A percentile compares a stretch with the other conserved stretches of the same genome.
phyloP scores from a whole-genome alignment of 768 basidiomycete genomes.

The Saitozyma podzolica region DNA sequence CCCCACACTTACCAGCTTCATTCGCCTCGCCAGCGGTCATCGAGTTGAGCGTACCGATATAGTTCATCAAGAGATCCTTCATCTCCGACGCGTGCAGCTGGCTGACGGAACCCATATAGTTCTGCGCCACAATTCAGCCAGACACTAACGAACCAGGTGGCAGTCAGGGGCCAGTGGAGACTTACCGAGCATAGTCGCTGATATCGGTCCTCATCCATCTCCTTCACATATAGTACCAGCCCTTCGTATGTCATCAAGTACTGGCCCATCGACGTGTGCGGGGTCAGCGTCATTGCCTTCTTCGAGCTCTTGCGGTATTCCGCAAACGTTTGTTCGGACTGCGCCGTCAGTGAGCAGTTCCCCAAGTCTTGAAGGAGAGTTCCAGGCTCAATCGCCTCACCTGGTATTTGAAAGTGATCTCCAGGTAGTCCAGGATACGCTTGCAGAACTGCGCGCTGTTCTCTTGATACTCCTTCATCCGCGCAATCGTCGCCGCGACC shows the following conservation, averaged over 20 bases:
- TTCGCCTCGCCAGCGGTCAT: slow-evolving; percentile 66
- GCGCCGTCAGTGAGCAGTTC: neutral
- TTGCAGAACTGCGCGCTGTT: slow-evolving; percentile 93
- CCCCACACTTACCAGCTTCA: slow-evolving; percentile 63
- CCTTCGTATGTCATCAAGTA: slow-evolving; percentile 87
- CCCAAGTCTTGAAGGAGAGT: neutral
- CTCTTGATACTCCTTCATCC: slow-evolving; percentile 83
- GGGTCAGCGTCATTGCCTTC: slow-evolving; percentile 56
- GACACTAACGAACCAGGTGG: neutral
- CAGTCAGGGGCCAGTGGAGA: slow-evolving; percentile 16
- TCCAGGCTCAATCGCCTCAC: slow-evolving; percentile 52
- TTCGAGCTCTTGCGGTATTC: slow-evolving; percentile 31
- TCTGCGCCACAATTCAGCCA: slow-evolving; percentile 56
- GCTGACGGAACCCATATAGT: slow-evolving; percentile 84
- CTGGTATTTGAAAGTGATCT: slow-evolving; percentile 89
- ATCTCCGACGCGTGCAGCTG: slow-evolving; percentile 79
- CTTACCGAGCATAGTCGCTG: slow-evolving; percentile 85
- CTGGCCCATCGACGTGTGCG: slow-evolving; percentile 72
- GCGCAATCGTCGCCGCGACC: slow-evolving; percentile 96
- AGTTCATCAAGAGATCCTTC: slow-evolving; percentile 66
- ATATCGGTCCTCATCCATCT: slow-evolving; percentile 90
- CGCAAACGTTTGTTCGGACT: slow-evolving; percentile 52
- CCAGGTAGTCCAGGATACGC: slow-evolving; percentile 80
- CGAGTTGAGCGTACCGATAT: slow-evolving; percentile 65
- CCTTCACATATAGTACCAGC: slow-evolving; percentile 85